Base-by-base conservation (phyloP, 352 stramenopile species). In the Pythium aphanidermatum region DNA sequence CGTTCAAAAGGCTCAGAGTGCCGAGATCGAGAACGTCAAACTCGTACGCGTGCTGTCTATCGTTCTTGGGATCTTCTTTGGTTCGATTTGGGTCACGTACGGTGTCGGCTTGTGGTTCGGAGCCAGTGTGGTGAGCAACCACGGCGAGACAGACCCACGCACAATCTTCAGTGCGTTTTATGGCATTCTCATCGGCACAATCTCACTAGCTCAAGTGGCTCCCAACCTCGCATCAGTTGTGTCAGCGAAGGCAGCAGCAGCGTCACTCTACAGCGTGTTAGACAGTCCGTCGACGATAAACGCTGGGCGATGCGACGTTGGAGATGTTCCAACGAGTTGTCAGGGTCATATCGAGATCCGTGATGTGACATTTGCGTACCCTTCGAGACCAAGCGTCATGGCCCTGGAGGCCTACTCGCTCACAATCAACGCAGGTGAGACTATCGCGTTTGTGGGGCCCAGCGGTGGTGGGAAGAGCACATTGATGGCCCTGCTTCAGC, bases 401-500 rank as follows among this genome's bases (percentile, higher is more conserved):
- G 44, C 59, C 4, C 37, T 64, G n/a, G n/a, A 35, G 1, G 27
- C 58, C 10, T 64, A 51, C 42, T 46, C 26, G 10, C 13, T 64
- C 4, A 51, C 20, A 12, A 64, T 64, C 36, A 12, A 44, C 2
- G 48, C 45, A 0, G 55, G 55, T 5, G 44, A 63, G 35, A 63
- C 55, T 0, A 24, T 63, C 8, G 55, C 55, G 14, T 63, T 63
- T 41, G 51, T 58, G 3, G 51, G 51, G 1, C 41, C 51, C 0
- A 58, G 51, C 16, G 51, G 51, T 8, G 44, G 55, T 14, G 55
- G 55, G 5, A 64, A 64, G 20, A 59, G 49, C 42, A 64, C 55
- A 4, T 14, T 96, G 36, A 44, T 64, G 34, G 34, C 17, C 5
- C 55, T 96, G 33, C 51, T 96, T 14, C 52, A 89, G 44, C 54